Conservation (phyloP, 805 yeast species). For the Spathaspora hagerdaliae region DNA sequence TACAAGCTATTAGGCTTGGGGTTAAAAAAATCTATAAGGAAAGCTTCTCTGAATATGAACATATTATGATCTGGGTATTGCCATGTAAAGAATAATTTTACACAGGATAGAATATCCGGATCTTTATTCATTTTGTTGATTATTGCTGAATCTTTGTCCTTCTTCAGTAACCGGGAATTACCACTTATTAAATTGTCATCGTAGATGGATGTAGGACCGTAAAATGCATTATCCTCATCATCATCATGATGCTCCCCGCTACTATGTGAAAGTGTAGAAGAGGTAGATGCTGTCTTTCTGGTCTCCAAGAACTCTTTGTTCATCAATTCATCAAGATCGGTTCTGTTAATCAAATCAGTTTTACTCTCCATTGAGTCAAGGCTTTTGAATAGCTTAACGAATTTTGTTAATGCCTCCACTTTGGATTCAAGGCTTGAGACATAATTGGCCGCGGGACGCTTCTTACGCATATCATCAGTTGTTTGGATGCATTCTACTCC, state of each 20-base stretch:
- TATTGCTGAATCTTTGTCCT: constrained; percentile 10
- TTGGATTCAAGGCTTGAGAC: constrained; percentile 42
- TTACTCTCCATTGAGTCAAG: constrained; percentile 16
- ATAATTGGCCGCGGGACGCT: constrained; percentile 46
- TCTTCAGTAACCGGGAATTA: constrained; percentile 7
- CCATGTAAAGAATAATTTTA: constrained; percentile 54
- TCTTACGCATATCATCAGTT: constrained; percentile 47
- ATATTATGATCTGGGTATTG: constrained; percentile 61
- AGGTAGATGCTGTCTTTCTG: constrained; percentile 1
- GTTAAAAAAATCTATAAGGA: constrained; percentile 55
- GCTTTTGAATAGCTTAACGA: constrained; percentile 22
- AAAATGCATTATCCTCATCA: constrained; percentile 31
- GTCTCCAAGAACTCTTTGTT: neutral
- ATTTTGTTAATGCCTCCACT: constrained; percentile 18
- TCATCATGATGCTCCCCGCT: constrained; percentile 7
- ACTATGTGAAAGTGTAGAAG: neutral
- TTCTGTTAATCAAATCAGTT: constrained; percentile 15
- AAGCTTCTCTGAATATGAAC: constrained; percentile 62
- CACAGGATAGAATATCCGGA: constrained; percentile 31
- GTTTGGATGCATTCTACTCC: constrained; percentile 44
- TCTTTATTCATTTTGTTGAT: constrained; percentile 29
- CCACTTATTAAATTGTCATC: constrained; percentile 24
- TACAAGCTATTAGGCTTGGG: constrained; percentile 49
- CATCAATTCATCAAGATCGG: constrained; percentile 13
- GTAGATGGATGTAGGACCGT: constrained; percentile 46